phyloP scores from a whole-genome alignment of 2,329 filamentous ascomycete genomes.

The Lachnellula hyalina region DNA sequence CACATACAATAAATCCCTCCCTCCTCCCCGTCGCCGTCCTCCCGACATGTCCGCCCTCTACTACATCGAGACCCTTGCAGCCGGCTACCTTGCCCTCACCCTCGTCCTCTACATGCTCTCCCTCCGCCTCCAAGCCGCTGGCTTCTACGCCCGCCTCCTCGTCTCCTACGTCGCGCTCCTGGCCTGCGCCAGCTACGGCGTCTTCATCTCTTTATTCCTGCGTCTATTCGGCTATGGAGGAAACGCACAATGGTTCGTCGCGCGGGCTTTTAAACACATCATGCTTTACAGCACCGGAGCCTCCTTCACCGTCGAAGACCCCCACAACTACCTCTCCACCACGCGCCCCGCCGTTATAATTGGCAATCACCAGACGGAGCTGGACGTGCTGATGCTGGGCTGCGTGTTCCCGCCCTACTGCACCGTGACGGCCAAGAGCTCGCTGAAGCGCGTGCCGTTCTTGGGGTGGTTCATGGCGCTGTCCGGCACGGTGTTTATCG shows the following conservation, averaged over 20 bases:
- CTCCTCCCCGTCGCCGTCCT: background rate
- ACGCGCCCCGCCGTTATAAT: slow-evolving; percentile 83
- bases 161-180: slow-evolving; percentile 60
- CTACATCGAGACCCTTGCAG: slow-evolving; percentile 41
- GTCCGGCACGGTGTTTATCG: slow-evolving; percentile 89
- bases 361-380: slow-evolving; percentile 92
- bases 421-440: slow-evolving; percentile 88
- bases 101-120: slow-evolving; percentile 58
- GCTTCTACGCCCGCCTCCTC: slow-evolving; percentile 65
- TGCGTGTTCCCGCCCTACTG: slow-evolving; percentile 85
- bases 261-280: slow-evolving; percentile 69
- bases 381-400: slow-evolving; percentile 90
- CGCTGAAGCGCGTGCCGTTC: slow-evolving; percentile 72
- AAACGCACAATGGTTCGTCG: slow-evolving; percentile 81
- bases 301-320: slow-evolving; percentile 68
- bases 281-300: slow-evolving; percentile 75
- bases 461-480: slow-evolving; percentile 93
- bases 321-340: slow-evolving; percentile 47
- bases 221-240: slow-evolving; percentile 66
- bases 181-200: slow-evolving; percentile 65
- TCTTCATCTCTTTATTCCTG: slow-evolving; percentile 66
- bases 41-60: slow-evolving; percentile 26
- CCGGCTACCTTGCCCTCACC: slow-evolving; percentile 47
- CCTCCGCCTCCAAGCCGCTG: slow-evolving; percentile 50
- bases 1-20: slow-evolving; percentile 1